Base-by-base conservation (phyloP, 1,139 yeast genomes). In the Suhomyces yuchorum region DNA sequence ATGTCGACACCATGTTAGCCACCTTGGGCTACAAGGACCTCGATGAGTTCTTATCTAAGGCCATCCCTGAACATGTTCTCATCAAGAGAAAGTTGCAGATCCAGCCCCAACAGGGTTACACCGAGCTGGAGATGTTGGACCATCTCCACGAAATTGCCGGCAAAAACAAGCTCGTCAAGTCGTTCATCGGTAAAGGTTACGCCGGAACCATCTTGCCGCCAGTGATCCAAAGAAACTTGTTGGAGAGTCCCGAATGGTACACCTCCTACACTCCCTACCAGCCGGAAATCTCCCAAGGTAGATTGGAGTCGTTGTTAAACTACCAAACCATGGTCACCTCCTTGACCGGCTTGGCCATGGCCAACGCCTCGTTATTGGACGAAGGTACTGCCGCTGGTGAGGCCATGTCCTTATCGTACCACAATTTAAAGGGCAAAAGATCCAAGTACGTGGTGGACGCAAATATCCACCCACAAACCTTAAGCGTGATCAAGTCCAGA, bases 341-440 rank as follows among this genome's bases (percentile, higher is more conserved):
- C 49, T 77, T 93, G 59, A 93, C 99, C 3, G 98, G 98, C 1
- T 78, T 93, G 70, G 87, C 90, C 30, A 83, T 93, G 65, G 93
- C 98, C 49, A 93, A 93, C 65, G 96, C 97, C 2, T 92, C 98
- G 3, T 75, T 93, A 50, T 78, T 93, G 58, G 99, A 93, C 67
- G 99, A 93, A 72, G 98, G 96, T 47, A 88, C 98, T 12, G 98
- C 99, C 23, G 99, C 98, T 17, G 97, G 96, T 41, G 99, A 93
- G 70, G 98, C 98, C 37, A 87, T 93, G 95, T 78, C 92, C 43
- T 75, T 93, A 76, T 80, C 96, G 1, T 90, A 75, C 71, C 85
- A 86, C 61, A 75, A 78, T 48, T 66, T 77, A 41, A 83, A 82
- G 60, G 87, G 85, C 51, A 92, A 91, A 72, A 85, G 82, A 61